Percentiles rank a stretch among this genome's conserved stretches.
phyloP scores from a whole-genome alignment of 768 basidiomycete genomes.

The Hirschioporus abietinus region DNA sequence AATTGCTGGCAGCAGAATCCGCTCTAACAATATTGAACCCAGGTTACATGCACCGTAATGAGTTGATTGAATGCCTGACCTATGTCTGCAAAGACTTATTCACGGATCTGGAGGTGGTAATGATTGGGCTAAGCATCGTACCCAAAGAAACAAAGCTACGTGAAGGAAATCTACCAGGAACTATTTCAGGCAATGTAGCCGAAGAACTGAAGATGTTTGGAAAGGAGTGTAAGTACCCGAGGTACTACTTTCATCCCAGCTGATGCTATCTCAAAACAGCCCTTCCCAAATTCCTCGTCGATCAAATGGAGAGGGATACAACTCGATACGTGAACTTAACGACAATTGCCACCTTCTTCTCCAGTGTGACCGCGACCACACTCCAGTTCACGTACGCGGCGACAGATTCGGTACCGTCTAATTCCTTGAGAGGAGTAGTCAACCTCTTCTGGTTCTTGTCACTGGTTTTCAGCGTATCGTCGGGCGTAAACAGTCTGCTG shows the following conservation, averaged over 20 bases:
- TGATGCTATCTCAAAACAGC: neutral
- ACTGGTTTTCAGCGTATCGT: neutral
- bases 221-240: neutral
- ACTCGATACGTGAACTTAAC: neutral
- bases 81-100: too few relatives aligned
- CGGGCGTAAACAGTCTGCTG: neutral
- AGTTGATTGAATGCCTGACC: too few relatives aligned
- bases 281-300: neutral
- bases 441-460: neutral
- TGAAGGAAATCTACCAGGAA: too few relatives aligned
- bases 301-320: neutral
- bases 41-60: too few relatives aligned
- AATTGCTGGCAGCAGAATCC: too few relatives aligned
- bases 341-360: neutral
- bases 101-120: too few relatives aligned
- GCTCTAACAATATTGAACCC: too few relatives aligned
- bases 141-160: too few relatives aligned
- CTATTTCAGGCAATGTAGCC: neutral
- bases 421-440: neutral
- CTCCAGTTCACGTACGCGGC: neutral
- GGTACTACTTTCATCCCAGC: neutral
- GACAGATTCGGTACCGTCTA: neutral
- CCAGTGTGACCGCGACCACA: neutral
- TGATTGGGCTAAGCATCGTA: too few relatives aligned
- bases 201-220: neutral